A percentile compares a stretch with the other conserved stretches of the same genome.
phyloP scores from a whole-genome alignment of 1,139 yeast genomes.

The Candida gigantensis region DNA sequence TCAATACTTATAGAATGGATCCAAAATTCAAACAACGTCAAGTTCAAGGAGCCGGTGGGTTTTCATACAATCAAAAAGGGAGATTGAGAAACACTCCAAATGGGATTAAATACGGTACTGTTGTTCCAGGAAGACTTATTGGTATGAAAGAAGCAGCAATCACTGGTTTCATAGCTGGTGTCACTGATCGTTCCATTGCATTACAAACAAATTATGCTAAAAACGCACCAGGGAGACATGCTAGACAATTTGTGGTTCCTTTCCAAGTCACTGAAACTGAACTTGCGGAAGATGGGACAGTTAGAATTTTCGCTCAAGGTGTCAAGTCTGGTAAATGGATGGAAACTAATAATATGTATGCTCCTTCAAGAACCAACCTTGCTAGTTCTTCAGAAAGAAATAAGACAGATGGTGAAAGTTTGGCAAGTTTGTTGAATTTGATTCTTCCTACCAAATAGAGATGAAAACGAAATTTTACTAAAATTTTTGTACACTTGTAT shows the following conservation, averaged over 20 bases:
- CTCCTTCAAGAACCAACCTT: slow-evolving; percentile 35
- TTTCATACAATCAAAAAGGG: slow-evolving; percentile 71
- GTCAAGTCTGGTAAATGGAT: slow-evolving; percentile 45
- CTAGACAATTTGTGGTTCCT: slow-evolving; percentile 48
- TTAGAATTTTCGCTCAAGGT: slow-evolving; percentile 43
- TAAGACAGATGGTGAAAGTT: slow-evolving; percentile 33
- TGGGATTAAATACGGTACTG: slow-evolving; percentile 60
- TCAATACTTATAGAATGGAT: slow-evolving; percentile 16
- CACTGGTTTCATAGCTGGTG: slow-evolving; percentile 69
- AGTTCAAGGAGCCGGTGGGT: slow-evolving; percentile 71
- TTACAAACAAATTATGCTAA: slow-evolving; percentile 45
- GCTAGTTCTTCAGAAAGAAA: slow-evolving; percentile 38
- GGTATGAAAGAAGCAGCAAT: slow-evolving; percentile 59
- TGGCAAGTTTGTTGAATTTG: slow-evolving; percentile 35
- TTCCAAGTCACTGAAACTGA: slow-evolving; percentile 45
- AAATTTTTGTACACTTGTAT: too few species aligned
- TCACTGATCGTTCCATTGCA: slow-evolving; percentile 37
- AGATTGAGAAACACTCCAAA: slow-evolving; percentile 72
- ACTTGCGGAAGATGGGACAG: slow-evolving; percentile 36
- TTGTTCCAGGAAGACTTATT: slow-evolving; percentile 73
- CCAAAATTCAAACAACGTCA: slow-evolving; percentile 9
- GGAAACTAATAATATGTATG: slow-evolving; percentile 28
- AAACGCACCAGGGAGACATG: slow-evolving; percentile 45
- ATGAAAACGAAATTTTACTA: too few species aligned
- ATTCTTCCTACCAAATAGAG: slow-evolving; percentile 14